Evolutionary conservation across 768 basidiomycete genomes (phyloP).

Genomic region (Leccinum pellstonianum): DNA sequence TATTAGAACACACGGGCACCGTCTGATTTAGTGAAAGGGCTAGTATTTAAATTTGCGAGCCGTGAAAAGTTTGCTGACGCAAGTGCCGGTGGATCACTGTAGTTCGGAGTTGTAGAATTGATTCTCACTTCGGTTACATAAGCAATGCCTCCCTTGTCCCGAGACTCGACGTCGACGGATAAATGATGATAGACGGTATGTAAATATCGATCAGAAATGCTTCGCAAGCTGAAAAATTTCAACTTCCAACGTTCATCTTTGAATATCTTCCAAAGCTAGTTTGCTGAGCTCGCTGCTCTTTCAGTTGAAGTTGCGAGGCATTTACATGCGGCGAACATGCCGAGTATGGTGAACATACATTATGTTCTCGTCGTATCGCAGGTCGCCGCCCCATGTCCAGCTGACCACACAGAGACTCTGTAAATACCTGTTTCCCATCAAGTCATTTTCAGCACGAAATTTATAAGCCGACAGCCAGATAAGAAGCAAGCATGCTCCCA

Average conservation of each 20-base stretch:
- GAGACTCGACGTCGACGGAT: too few relatives aligned
- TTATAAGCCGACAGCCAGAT: conserved; percentile 1
- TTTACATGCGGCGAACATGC: neutral
- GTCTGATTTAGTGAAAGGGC: too few relatives aligned
- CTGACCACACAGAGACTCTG: neutral
- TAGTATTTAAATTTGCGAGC: too few relatives aligned
- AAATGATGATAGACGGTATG: neutral
- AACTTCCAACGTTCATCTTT: neutral
- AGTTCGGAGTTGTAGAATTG: too few relatives aligned
- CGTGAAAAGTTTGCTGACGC: too few relatives aligned
- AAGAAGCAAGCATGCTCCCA: neutral
- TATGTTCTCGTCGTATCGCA: neutral
- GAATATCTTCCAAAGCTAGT: neutral
- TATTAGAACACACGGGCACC: too few relatives aligned
- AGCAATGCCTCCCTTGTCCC: too few relatives aligned
- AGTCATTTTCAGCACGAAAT: neutral
- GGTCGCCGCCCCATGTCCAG: neutral
- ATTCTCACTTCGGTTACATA: too few relatives aligned
- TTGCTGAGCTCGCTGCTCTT: neutral
- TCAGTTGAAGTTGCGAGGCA: neutral
- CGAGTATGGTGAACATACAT: neutral
- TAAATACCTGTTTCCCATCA: neutral
- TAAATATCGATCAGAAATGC: neutral
- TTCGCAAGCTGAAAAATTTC: neutral
- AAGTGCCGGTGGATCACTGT: too few relatives aligned